Conservation (phyloP, 805 yeast genomes). For the Soucietia sequanensis region DNA sequence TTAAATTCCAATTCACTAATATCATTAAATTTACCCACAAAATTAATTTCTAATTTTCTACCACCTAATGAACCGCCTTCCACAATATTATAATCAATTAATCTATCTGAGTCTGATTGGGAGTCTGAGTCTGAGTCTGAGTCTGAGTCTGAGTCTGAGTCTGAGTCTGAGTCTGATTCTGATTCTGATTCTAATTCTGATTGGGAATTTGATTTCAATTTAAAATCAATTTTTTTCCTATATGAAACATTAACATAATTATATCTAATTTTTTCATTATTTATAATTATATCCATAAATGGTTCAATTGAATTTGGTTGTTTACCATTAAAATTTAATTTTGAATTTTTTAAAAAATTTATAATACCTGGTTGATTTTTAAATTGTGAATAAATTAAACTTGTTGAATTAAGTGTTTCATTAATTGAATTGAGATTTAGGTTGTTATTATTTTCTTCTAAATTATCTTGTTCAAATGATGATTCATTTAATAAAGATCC, state of each 20-base stretch:
- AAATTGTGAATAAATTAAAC: constrained; percentile 27
- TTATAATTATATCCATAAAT: constrained; percentile 34
- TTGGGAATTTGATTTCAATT: constrained; percentile 38
- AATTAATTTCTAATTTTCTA: constrained; percentile 45
- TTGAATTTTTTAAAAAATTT: constrained; percentile 35
- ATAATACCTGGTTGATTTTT: constrained; percentile 42
- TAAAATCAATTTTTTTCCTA: constrained; percentile 23
- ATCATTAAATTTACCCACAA: constrained; percentile 37
- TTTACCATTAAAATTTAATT: constrained; percentile 41
- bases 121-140: too few species aligned
- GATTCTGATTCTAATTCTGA: too few species aligned
- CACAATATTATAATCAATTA: constrained; percentile 43
- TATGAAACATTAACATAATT: constrained; percentile 42
- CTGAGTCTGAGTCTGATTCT: too few species aligned
- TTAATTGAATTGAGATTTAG: too few species aligned
- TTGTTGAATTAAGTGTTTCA: constrained; percentile 13
- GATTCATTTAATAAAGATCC: constrained; percentile 30
- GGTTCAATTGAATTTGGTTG: constrained; percentile 37
- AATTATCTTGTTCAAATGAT: constrained; percentile 3
- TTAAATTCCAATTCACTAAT: constrained; percentile 20
- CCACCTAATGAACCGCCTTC: constrained; percentile 66
- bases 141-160: too few species aligned
- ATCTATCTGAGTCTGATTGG: constrained; percentile 23
- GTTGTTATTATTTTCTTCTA: constrained; percentile 3
- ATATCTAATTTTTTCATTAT: constrained; percentile 41